Evolutionary conservation across 768 basidiomycete genomes (phyloP), one percentile per base, ranked within the genome.

Genomic region (Hydnum rufescens): DNA sequence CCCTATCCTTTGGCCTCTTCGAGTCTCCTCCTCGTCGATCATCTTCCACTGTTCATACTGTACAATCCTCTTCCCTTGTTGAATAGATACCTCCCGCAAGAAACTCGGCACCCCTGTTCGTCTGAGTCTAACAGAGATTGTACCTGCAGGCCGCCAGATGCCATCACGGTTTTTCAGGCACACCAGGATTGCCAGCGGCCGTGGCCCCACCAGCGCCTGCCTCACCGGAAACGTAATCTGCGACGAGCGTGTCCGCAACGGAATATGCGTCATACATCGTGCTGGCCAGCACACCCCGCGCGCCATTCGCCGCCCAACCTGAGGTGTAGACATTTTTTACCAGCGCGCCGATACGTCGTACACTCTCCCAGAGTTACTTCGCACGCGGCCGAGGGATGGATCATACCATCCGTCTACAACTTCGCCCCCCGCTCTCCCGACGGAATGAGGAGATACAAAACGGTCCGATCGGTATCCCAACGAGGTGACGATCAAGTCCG

Each of bases 261-360:
- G 73, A 71, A 61, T 89, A 88, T 22, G 92, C 85, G 61, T 95
- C 74, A 64, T 87, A 77, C 89, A 99, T 89, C 31, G 95, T 95
- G 2, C 80, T 72, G 1, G 88, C 90, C 43, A 97, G 71, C 8
- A 97, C 90, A 5, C 92, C 92, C 51, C 76, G 80, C 0, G 95
- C 90, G 32, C 93, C 93, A 2, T 75, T 78, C 2, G 87, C 81
- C 2, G 87, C 81, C 95, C 95, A 99, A 5, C 93, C 93, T 1
- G 85, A 80, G 1, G 87, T 82, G 61, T 95, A 99, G n/a, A 92
- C 69, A 54, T 75, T 76, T 32, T 69, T 71, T 3, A 65, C 70
- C 53, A 64, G 67, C 13, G 36, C 13, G 36, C 36, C 36, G 36
- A 39, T 39, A 22, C 53, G 52, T 39, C 54, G 26, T 74, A 59